phyloP scores from a whole-genome alignment of 163 green algal species.

The Prototheca wickerhamii region DNA sequence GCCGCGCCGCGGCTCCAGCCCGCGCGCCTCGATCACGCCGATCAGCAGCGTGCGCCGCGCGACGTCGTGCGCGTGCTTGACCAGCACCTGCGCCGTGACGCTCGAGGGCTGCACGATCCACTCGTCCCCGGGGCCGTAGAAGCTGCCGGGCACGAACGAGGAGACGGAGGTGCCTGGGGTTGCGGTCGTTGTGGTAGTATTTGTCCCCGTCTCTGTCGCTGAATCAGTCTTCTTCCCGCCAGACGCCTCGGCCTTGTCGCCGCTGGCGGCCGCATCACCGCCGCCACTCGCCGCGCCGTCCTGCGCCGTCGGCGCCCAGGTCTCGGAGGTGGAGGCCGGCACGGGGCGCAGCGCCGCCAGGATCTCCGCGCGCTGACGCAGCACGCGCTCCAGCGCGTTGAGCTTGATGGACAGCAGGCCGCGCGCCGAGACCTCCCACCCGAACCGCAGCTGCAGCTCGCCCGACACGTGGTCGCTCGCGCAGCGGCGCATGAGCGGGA shows the following conservation, averaged over 20 bases:
- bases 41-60: constrained; percentile 33
- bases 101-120: constrained; percentile 16
- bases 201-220: too few relatives aligned
- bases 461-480: constrained; percentile 38
- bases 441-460: constrained; percentile 45
- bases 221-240: background rate
- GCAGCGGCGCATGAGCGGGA: constrained; percentile 39
- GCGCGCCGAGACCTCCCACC: constrained; percentile 58
- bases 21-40: constrained; percentile 36
- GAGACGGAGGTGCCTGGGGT: background rate
- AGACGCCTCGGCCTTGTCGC: background rate
- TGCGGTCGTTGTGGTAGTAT: too few relatives aligned
- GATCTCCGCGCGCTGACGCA: constrained; percentile 58
- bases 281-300: background rate
- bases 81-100: constrained; percentile 27
- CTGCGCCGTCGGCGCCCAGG: constrained; percentile 17
- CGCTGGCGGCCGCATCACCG: constrained; percentile 1
- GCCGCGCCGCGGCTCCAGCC: constrained; percentile 35
- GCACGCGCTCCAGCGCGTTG: constrained; percentile 56
- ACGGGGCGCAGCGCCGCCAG: constrained; percentile 48
- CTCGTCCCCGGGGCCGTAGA: constrained; percentile 2
- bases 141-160: background rate
- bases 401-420: constrained; percentile 66
- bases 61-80: constrained; percentile 29
- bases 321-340: constrained; percentile 4